Conservation (phyloP, 345 rosid species). For the Toxicodendron radicans region DNA sequence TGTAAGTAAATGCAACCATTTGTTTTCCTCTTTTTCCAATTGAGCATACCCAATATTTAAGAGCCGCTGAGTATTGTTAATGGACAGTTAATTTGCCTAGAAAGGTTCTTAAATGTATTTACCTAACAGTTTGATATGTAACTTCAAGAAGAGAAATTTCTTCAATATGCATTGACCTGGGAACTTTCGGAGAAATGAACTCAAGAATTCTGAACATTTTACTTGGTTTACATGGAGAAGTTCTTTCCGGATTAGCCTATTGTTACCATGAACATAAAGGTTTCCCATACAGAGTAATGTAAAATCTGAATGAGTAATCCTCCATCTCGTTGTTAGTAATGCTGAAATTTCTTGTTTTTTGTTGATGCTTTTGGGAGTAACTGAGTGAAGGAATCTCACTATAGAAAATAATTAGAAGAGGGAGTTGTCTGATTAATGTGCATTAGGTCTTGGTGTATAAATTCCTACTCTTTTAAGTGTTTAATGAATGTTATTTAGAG, state of each 20-base stretch:
- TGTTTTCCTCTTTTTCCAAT: not conserved
- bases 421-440: not conserved
- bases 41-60: not conserved
- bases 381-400: not conserved
- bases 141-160: not conserved
- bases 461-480: not conserved
- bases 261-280: not conserved
- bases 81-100: not conserved
- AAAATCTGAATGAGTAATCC: not conserved
- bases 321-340: not conserved
- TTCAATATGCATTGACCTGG: not conserved
- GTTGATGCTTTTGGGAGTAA: not conserved
- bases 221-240: not conserved
- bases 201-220: not conserved
- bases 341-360: not conserved
- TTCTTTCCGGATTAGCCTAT: not conserved
- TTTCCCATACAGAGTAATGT: not conserved
- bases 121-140: not conserved
- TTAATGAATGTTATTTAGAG: not conserved
- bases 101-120: not conserved
- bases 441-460: not conserved
- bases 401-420: not conserved
- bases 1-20: conserved; percentile 11
- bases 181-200: not conserved
- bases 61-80: not conserved